Evolutionary conservation across 2,329 filamentous ascomycete species (phyloP).

Genomic region (Neofusicoccum sp.): DNA sequence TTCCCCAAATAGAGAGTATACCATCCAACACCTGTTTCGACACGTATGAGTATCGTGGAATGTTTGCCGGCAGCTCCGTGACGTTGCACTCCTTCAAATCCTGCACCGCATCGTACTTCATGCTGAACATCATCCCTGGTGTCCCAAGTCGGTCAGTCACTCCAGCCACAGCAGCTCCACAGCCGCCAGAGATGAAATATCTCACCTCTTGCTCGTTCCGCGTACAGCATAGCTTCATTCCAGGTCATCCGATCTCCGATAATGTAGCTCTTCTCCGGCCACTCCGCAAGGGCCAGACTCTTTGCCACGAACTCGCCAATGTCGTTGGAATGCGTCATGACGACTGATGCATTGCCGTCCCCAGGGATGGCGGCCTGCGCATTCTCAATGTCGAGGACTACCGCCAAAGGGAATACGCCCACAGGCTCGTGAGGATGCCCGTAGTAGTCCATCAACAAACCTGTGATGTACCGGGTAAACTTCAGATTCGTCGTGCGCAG

Average conservation of each 20-base stretch:
- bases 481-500: neutral
- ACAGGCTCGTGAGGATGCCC: neutral
- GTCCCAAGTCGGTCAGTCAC: no score
- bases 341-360: conserved; percentile 3
- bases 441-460: conserved; percentile 11
- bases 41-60: neutral
- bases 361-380: conserved; percentile 9
- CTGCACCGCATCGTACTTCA: conserved; percentile 6
- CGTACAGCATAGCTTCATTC: conserved; percentile 11
- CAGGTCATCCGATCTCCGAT: conserved; percentile 16
- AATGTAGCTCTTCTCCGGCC: conserved; percentile 5
- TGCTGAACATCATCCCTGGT: neutral
- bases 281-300: neutral
- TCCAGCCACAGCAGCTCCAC: no score
- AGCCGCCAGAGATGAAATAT: no score
- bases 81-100: neutral
- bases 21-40: conserved; percentile 8
- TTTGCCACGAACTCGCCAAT: conserved; percentile 1
- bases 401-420: neutral
- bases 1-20: conserved; percentile 2
- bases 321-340: conserved; percentile 12
- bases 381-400: conserved; percentile 17
- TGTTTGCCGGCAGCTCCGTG: conserved; percentile 5
- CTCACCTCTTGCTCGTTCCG: conserved; percentile 7
- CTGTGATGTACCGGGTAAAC: conserved; percentile 1